These are phyloP conservation scores for Dictyostelium firmibasis DNA, from an alignment of 78 protist species.

Conservation along the genomic window DNA sequence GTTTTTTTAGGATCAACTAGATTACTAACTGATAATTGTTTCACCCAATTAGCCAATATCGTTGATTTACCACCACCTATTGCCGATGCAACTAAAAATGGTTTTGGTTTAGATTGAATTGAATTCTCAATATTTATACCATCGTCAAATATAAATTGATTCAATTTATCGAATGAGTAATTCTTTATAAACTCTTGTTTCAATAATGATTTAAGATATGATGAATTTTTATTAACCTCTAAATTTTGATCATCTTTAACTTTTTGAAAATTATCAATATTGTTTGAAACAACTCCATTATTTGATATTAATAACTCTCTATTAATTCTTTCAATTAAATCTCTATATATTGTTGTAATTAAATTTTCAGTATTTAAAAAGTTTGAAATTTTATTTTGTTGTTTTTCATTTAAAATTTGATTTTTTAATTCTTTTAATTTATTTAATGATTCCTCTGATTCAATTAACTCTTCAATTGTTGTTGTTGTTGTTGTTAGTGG, in stretches of 20 bases:
- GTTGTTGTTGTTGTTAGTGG: background rate
- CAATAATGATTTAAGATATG: slow-evolving; percentile 24
- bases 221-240: slow-evolving; percentile 23
- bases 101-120: background rate
- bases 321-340: slow-evolving; percentile 6
- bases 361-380: background rate
- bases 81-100: background rate
- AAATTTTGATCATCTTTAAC: background rate
- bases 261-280: background rate
- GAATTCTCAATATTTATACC: background rate
- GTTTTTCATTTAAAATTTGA: background rate
- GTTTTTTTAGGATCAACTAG: background rate
- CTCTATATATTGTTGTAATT: background rate
- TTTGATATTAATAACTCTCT: background rate
- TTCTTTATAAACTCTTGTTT: background rate
- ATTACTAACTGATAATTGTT: background rate
- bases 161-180: background rate
- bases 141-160: background rate
- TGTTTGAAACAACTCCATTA: background rate
- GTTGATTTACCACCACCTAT: slow-evolving; percentile 44
- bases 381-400: background rate
- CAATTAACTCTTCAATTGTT: background rate
- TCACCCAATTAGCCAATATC: slow-evolving; percentile 11
- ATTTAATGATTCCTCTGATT: background rate
- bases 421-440: background rate